Base-by-base conservation (phyloP, 2,329 filamentous ascomycete species). In the Neonectria ditissima region DNA sequence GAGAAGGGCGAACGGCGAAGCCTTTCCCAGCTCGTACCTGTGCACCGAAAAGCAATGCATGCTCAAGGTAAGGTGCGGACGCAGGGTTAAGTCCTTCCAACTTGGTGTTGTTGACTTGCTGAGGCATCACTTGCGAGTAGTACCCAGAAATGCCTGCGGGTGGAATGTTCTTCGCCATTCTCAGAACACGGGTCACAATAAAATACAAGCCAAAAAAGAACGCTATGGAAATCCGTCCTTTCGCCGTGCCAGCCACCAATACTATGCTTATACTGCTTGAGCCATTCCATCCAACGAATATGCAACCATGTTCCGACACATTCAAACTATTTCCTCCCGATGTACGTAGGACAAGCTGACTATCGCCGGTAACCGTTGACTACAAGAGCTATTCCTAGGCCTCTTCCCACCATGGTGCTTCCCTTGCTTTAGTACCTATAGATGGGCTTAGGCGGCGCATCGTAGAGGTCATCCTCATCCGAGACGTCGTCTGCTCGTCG, bases 391-490 rank as follows among this genome's bases (percentile, higher is more conserved):
- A 22, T n/a, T 22, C 51, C 34, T 39, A 28, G 4, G 8, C 16
- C 30, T 14, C 28, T 30, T n/a, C 26, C 32, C 22, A 28, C 24
- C 9, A n/a, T 22, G 9, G 34, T 47, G 28, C 53, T 30, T 28
- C 28, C 14, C 43, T 13, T 9, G n/a, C 22, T 48, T 53, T 70
- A 79, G 58, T 80, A 79, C 45, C 77, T 76, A 59, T 78, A 77
- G 43, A 75, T 61, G 20, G 79, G 77, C 47, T 77, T 80, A 20
- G 76, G 72, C 16, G 74, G 72, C n/a, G 78, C 73, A 45, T 80
- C 77, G 58, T 83, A 83, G 43, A 82, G 69, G 52, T 82, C 79
- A 34, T 81, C 79, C 37, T 78, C 75, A 39, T 78, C 74, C 4
- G 73, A 75, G 28, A 73, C 71, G n/a, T 78, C 74, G 14, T 69